Base-by-base conservation (phyloP, 352 stramenopile genomes). In the Phytophthora podocarpi region DNA sequence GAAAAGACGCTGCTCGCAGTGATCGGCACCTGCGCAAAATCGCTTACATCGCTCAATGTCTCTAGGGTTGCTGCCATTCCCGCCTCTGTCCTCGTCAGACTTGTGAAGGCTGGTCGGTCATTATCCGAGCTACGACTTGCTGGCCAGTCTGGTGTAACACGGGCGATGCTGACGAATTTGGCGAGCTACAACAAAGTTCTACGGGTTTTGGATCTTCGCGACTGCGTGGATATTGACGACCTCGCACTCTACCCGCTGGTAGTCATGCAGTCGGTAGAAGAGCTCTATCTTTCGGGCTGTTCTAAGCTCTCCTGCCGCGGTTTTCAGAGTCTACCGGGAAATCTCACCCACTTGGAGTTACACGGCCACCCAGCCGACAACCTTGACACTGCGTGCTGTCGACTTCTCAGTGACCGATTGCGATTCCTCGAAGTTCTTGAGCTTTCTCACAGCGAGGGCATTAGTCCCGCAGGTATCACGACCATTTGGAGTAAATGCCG, bases 191-290 rank as follows among this genome's bases (percentile, higher is more conserved):
- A 93, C 67, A 84, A 75, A 31, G 35, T 64, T 12, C 55, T 93
- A 13, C 60, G 59, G 23, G 47, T 91, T 0, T 54, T 93, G 7
- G 83, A 93, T 21, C 55, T 93, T 26, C 71, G 78, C 1, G 52
- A 81, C 4, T 93, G 83, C 31, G 31, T 37, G 0, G 41, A 65
- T 9, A 53, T 91, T 1, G 83, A 91, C 30, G 80, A 93, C 28
- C 54, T 93, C 8, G 61, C 79, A 4, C 35, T 93, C 13, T 93
- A 87, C 21, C 76, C 83, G 24, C 37, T 93, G 10, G 24, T 79
- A 1, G 78, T 90, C 23, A 85, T 91, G 67, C 65, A 75, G 41
- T 85, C 81, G 4, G 45, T 93, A 0, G 21, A 76, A 35, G 58
- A 82, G 11, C 60, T 92, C 4, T 63, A 57, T 3, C 59, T 91